Evolutionary conservation across 2,329 filamentous ascomycete species (phyloP).

Genomic region (Acephala macrosclerotiorum): DNA sequence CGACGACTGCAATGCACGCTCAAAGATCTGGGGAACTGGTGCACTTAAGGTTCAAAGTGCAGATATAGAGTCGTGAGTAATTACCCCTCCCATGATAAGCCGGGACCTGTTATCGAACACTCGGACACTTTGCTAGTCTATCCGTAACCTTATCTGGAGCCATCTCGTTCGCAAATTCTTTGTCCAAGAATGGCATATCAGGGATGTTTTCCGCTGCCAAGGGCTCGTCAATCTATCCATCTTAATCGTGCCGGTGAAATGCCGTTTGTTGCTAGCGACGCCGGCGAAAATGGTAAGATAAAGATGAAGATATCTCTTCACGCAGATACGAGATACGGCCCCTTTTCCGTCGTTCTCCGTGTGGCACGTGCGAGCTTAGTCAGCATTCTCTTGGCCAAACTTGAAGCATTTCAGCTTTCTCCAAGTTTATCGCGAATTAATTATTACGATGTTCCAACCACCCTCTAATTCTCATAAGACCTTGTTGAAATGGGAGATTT

Average conservation of each 20-base stretch:
- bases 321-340: neutral
- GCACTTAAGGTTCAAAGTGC: neutral
- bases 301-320: slow-evolving; percentile 2
- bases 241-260: slow-evolving; percentile 1
- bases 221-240: neutral
- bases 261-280: neutral
- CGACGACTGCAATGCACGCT: neutral
- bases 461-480: neutral
- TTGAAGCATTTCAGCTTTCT: neutral
- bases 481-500: neutral
- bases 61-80: neutral
- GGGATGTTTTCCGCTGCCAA: neutral
- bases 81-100: neutral
- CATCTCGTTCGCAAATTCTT: neutral
- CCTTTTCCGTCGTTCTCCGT: no score
- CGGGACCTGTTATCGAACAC: neutral
- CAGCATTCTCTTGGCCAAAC: neutral
- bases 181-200: neutral
- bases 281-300: neutral
- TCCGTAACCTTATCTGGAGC: slow-evolving; percentile 3
- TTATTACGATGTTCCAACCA: neutral
- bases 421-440: neutral
- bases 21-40: neutral
- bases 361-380: neutral
- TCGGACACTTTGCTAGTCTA: neutral